Conservation (phyloP, 306 rosid genomes). For the Vachellia collinsii region DNA sequence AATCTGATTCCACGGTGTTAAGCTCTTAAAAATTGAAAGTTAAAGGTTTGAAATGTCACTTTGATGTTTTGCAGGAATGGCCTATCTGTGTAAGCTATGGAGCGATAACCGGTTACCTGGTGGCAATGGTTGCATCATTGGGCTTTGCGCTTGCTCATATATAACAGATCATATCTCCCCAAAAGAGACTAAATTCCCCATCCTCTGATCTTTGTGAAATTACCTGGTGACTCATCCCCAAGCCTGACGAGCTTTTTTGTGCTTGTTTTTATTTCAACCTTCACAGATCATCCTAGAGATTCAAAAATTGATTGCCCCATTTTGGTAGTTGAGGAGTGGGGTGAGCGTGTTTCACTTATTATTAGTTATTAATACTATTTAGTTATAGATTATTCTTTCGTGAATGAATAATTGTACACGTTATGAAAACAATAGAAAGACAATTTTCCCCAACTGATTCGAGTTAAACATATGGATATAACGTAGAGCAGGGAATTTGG, state of each 20-base stretch:
- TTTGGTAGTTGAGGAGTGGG: neutral
- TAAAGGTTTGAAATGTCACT: slow-evolving; percentile 24
- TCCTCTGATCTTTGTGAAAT: slow-evolving; percentile 7
- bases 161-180: slow-evolving; percentile 43
- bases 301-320: neutral
- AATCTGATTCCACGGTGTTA: neutral
- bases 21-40: neutral
- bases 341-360: neutral
- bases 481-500: too few species aligned
- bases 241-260: neutral
- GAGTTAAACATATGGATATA: neutral
- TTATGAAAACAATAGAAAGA: neutral
- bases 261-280: neutral
- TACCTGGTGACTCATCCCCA: neutral
- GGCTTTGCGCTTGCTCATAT: slow-evolving; percentile 46
- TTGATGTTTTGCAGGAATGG: slow-evolving; percentile 70
- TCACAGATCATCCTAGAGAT: neutral
- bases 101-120: slow-evolving; percentile 64
- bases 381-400: neutral
- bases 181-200: slow-evolving; percentile 61
- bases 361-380: neutral
- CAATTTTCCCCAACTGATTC: too few species aligned
- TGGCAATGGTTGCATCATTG: slow-evolving; percentile 58
- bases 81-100: slow-evolving; percentile 90
- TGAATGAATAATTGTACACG: neutral